These are phyloP conservation scores for Aspergillus fumigatus DNA, from an alignment of 2,329 filamentous ascomycete genomes.

Conservation along the genomic window DNA sequence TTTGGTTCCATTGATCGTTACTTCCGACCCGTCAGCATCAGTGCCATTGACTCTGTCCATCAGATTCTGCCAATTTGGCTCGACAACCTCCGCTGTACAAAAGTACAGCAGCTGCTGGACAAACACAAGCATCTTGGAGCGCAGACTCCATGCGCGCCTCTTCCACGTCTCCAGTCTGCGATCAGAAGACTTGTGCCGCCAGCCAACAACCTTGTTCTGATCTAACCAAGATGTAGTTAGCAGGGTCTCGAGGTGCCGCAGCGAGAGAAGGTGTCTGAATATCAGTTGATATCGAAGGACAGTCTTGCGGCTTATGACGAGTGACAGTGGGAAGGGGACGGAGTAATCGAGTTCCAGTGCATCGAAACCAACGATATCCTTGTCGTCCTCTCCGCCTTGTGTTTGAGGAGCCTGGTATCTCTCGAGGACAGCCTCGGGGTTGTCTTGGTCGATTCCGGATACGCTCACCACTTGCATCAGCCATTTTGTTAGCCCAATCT, in stretches of 20 bases:
- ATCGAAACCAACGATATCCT: slow-evolving; percentile 84
- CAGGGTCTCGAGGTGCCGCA: slow-evolving; percentile 84
- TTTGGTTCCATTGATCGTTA: slow-evolving; percentile 35
- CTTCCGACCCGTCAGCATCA: slow-evolving; percentile 39
- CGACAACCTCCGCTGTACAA: slow-evolving; percentile 93
- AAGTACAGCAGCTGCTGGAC: slow-evolving; percentile 96
- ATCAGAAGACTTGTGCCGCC: slow-evolving; percentile 74
- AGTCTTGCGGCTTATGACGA: slow-evolving; percentile 94
- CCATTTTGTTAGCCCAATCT: slow-evolving; percentile 86
- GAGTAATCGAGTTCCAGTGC: slow-evolving; percentile 90
- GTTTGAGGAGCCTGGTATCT: slow-evolving; percentile 68
- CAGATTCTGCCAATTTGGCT: slow-evolving; percentile 92
- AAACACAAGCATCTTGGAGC: slow-evolving; percentile 93
- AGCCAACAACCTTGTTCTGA: slow-evolving; percentile 73
- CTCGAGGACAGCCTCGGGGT: slow-evolving; percentile 57
- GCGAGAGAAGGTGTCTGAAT: slow-evolving; percentile 86
- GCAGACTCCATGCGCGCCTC: slow-evolving; percentile 81
- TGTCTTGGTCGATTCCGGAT: slow-evolving; percentile 85
- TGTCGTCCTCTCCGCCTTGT: slow-evolving; percentile 65
- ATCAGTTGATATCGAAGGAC: slow-evolving; percentile 95
- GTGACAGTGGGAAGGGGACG: slow-evolving; percentile 89
- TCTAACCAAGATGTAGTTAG: slow-evolving; percentile 86
- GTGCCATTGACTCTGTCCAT: slow-evolving; percentile 75
- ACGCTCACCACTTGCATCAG: slow-evolving; percentile 96
- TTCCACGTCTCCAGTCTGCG: slow-evolving; percentile 85